Percentiles rank a stretch among this genome's conserved stretches.
These are phyloP conservation scores for Emergomyces pasteurianus DNA, from an alignment of 2,329 filamentous ascomycete genomes.

Conservation along the genomic window DNA sequence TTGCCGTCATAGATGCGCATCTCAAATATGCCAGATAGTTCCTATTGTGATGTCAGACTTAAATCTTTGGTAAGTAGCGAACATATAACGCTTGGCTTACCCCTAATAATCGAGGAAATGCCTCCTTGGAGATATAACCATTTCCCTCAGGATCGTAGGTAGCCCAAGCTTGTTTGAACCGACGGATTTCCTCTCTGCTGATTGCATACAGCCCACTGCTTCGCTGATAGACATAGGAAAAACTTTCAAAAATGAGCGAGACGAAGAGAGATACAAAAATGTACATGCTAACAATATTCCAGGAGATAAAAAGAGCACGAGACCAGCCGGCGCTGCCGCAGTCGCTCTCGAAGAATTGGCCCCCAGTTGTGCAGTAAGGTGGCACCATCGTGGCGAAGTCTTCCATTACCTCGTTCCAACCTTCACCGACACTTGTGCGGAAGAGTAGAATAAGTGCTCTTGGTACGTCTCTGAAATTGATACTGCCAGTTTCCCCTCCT, in stretches of 20 bases:
- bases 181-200: constrained; percentile 82
- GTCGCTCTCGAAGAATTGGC: constrained; percentile 72
- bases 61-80: background rate
- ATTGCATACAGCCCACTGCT: constrained; percentile 86
- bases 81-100: constrained; percentile 32
- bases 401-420: constrained; percentile 96
- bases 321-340: constrained; percentile 89
- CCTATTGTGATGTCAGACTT: constrained; percentile 25
- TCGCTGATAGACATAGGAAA: constrained; percentile 96
- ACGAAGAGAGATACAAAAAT: constrained; percentile 98
- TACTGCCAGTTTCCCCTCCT: constrained; percentile 55
- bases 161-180: constrained; percentile 98
- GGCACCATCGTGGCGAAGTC: constrained; percentile 73
- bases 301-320: constrained; percentile 76
- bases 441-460: constrained; percentile 91
- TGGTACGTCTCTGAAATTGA: constrained; percentile 88
- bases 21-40: constrained; percentile 88
- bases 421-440: constrained; percentile 84
- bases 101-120: constrained; percentile 76
- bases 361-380: constrained; percentile 64
- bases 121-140: constrained; percentile 80
- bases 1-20: constrained; percentile 94
- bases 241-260: constrained; percentile 97
- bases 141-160: constrained; percentile 85
- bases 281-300: constrained; percentile 99